Conservation (phyloP, 495 filamentous ascomycete species). For the Aspergillus leporis region DNA sequence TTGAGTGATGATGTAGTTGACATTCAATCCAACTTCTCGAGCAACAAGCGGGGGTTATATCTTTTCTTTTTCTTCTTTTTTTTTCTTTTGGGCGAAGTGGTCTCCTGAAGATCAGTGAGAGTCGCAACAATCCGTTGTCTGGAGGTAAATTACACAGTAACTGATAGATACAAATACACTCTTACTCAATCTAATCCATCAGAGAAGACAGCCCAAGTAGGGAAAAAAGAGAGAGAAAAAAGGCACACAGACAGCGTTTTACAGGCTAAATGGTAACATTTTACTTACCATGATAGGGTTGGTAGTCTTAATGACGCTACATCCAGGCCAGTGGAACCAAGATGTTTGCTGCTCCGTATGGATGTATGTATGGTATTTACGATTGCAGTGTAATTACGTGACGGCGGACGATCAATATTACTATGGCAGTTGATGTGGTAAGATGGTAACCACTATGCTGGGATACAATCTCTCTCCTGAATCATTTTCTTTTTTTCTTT, state of each 20-base stretch:
- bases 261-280: neutral
- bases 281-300: neutral
- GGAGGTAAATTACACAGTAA: neutral
- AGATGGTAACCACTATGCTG: conserved; percentile 10
- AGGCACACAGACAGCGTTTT: neutral
- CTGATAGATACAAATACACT: neutral
- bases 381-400: neutral
- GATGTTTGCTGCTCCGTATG: neutral
- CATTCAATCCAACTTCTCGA: neutral
- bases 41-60: too few relatives aligned
- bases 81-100: neutral
- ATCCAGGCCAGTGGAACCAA: neutral
- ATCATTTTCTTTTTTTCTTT: conserved; percentile 7
- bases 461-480: conserved; percentile 5
- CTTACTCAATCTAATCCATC: neutral
- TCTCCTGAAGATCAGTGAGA: conserved; percentile 16
- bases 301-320: neutral
- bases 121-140: neutral
- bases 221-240: too few relatives aligned
- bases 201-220: too few relatives aligned
- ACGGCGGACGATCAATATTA: neutral
- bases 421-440: conserved; percentile 3
- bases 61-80: neutral
- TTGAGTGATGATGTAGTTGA: neutral
- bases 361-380: neutral